A percentile compares a stretch with the other conserved stretches of the same genome.
phyloP scores from a whole-genome alignment of 2,329 filamentous ascomycete species.

The Fusarium solani-melongenae region DNA sequence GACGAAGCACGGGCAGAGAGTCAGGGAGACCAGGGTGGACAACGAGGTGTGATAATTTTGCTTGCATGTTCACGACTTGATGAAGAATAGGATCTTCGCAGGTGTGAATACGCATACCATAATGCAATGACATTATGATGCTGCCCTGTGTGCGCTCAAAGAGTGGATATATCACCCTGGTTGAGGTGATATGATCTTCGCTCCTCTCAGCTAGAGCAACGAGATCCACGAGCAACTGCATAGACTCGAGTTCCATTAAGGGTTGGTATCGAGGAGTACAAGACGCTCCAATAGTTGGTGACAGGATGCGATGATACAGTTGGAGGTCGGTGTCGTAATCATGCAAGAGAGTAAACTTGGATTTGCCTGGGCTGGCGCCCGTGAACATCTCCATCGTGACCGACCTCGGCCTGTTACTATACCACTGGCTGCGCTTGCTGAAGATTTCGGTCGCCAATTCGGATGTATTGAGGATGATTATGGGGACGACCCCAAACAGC shows the following conservation, averaged over 20 bases:
- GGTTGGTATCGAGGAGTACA: not conserved
- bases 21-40: not conserved
- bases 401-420: slow-evolving; percentile 35
- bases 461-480: slow-evolving; percentile 31
- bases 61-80: not conserved
- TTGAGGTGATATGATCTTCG: not conserved
- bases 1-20: not conserved
- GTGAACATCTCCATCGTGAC: slow-evolving; percentile 41
- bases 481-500: slow-evolving; percentile 35
- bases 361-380: slow-evolving; percentile 28
- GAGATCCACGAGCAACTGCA: not conserved
- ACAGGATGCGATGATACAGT: slow-evolving; percentile 52
- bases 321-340: slow-evolving; percentile 41
- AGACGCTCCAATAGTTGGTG: slow-evolving; percentile 42
- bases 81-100: not conserved
- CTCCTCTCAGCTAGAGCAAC: not conserved
- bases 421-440: slow-evolving; percentile 34
- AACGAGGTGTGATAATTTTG: not conserved
- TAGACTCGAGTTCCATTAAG: not conserved
- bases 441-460: slow-evolving; percentile 34
- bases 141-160: not conserved
- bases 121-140: not conserved
- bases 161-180: not conserved
- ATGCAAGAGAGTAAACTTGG: slow-evolving; percentile 34
- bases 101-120: not conserved